Base-by-base conservation (phyloP, 2,329 filamentous ascomycete genomes). In the Nannizziopsis arthrosporioides region DNA sequence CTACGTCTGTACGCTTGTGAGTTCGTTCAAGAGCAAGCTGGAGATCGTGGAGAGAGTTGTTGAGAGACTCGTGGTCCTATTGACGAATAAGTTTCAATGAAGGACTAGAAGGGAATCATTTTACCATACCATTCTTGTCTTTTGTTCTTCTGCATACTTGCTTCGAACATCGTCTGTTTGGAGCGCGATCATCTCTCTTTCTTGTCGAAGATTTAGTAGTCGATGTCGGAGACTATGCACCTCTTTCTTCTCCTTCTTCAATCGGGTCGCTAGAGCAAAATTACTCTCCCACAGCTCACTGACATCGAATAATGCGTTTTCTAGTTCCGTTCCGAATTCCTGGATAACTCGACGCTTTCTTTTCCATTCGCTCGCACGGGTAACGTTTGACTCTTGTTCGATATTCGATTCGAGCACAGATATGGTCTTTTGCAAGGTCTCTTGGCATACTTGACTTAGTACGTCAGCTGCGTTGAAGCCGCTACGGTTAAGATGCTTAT, bases 261-360 rank as follows among this genome's bases (percentile, higher is more conserved):
- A 55, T 48, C 71, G 68, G 43, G 67, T 62, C 19, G 68, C 66
- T 18, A 74, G 64, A 2, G 66, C 61, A 49, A 68, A 70, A 40
- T 74, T 69, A 46, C 71, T 69, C 50, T 76, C 71, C 2, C 75
- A 66, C 17, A 73, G 68, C 53, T 73, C 72, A 50, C 73, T 74
- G 22, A 77, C 59, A 38, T 73, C 69, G 40, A 76, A 67, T 2
- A 77, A 59, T 17, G 71, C 68, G 22, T 71, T 68, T 14, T 70
- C 68, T 14, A 77, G 59, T 43, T 72, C 70, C 7, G 66, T 60
- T 11, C 68, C 67, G 56, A 72, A 77, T 4, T 66, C 64, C 34
- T 73, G 62, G 1, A 75, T 65, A 4, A 71, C 67, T 46, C 70
- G 71, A 51, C 67, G 63, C 50, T 73, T 69, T 48, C 68, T 67